A percentile compares a stretch with the other conserved stretches of the same genome.
Conservation (phyloP, 1,139 yeast genomes). For the Geotrichum aggregatum region DNA sequence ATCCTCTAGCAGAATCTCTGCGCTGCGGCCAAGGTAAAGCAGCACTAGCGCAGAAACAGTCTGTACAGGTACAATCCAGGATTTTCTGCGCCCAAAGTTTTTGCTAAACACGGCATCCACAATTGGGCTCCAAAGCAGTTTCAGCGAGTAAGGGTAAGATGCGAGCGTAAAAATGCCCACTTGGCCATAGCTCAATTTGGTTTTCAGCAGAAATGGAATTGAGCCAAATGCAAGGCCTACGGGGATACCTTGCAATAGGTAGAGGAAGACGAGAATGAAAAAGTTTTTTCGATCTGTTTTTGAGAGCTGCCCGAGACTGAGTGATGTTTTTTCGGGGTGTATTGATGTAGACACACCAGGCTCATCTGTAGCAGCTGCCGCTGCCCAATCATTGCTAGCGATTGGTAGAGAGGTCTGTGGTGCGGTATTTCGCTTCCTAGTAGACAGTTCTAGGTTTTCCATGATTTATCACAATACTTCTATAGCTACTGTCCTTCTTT, state of each 20-base stretch:
- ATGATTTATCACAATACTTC: too few species aligned
- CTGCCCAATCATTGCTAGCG: constrained; percentile 20
- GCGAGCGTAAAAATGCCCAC: constrained; percentile 89
- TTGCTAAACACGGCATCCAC: constrained; percentile 79
- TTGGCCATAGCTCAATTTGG: constrained; percentile 78
- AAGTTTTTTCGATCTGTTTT: constrained; percentile 55
- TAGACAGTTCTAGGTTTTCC: constrained; percentile 21
- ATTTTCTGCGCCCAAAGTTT: constrained; percentile 72
- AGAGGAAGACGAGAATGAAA: constrained; percentile 62
- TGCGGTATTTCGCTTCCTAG: constrained; percentile 17
- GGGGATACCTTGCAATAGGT: constrained; percentile 88
- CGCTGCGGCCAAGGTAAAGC: constrained; percentile 55
- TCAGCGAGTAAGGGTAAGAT: constrained; percentile 89
- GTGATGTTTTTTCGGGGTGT: constrained; percentile 10
- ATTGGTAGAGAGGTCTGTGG: constrained; percentile 14
- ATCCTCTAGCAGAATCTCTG: constrained; percentile 53
- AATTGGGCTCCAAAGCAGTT: constrained; percentile 90
- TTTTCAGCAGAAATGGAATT: constrained; percentile 83
- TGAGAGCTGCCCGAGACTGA: constrained; percentile 27
- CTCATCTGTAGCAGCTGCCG: constrained; percentile 15
- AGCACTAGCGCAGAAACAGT: constrained; percentile 66
- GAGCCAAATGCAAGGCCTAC: constrained; percentile 95
- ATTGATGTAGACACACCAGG: constrained; percentile 9
- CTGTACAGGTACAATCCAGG: constrained; percentile 95
- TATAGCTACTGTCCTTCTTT: too few species aligned